Evolutionary conservation across 2,329 filamentous ascomycete species (phyloP).

Genomic region (Xylaria sp.): DNA sequence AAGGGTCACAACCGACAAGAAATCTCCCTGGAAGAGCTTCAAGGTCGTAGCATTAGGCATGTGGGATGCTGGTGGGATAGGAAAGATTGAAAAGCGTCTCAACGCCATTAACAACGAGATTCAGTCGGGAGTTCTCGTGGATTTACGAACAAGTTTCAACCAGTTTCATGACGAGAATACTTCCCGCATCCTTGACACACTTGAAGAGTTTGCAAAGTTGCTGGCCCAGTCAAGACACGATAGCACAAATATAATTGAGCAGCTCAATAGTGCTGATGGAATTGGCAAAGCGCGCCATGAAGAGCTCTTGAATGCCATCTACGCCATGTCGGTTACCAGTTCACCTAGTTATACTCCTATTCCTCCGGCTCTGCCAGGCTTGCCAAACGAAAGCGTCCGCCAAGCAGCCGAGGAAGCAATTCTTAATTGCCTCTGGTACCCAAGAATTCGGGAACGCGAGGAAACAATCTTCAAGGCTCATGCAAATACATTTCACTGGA

Average conservation of each 20-base stretch:
- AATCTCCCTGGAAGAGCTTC: constrained; percentile 39
- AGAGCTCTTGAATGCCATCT: constrained; percentile 27
- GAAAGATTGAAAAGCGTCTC: constrained; percentile 37
- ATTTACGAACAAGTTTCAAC: constrained; percentile 28
- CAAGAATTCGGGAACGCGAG: constrained; percentile 36
- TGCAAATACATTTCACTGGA: constrained; percentile 38
- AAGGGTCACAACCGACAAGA: constrained; percentile 27
- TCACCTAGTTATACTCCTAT: neutral
- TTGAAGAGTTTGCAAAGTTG: constrained; percentile 33
- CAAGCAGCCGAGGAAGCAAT: constrained; percentile 28
- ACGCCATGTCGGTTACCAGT: constrained; percentile 7
- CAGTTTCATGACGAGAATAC: constrained; percentile 27
- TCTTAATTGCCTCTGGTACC: constrained; percentile 40
- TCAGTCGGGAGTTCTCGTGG: constrained; percentile 37
- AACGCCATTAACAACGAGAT: constrained; percentile 38
- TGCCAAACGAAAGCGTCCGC: neutral
- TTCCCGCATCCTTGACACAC: constrained; percentile 18
- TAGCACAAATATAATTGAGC: constrained; percentile 31
- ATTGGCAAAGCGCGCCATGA: constrained; percentile 21
- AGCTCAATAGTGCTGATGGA: constrained; percentile 30
- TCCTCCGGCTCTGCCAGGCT: too few relatives aligned
- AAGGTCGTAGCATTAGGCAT: constrained; percentile 30
- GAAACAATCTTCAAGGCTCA: constrained; percentile 38
- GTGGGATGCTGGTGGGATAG: constrained; percentile 40
- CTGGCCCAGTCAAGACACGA: constrained; percentile 31